Evolutionary conservation across 176 grass and related monocot genomes (phyloP), one percentile per base, ranked within the genome.

Genomic region (Eragrostis nindensis): DNA sequence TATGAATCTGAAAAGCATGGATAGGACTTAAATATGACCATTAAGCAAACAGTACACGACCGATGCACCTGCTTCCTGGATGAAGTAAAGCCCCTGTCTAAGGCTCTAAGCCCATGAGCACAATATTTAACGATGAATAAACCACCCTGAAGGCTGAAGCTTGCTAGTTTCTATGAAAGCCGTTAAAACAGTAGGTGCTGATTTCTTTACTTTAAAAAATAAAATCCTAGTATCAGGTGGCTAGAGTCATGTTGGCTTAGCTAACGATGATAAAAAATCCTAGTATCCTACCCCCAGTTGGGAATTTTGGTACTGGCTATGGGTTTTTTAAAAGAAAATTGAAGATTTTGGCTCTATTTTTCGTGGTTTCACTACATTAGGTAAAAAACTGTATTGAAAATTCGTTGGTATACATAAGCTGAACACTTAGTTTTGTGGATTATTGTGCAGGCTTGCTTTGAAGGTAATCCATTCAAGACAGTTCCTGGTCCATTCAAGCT

Each of bases 401-500:
- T 7, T 14, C 1, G 21, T 75, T 7, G 40, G 7, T 70, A 19
- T 36, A 19, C 17, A 74, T 74, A 88, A 60, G 41, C 1, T 84
- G 69, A 84, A 60, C 17, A 16, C 18, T 43, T 86, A 15, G 1
- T 0, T 57, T 64, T 80, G 2, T 45, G 50, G 10, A 73, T 73
- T 73, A 56, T 64, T 68, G 73, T 79, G 52, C 76, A 98, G 92
- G 92, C 96, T 75, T 91, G 84, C 76, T 99, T 99, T 85, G 92
- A 99, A 91, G 92, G 96, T 79, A 99, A 99, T 57, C 92, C 84
- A 47, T 99, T 99, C 73, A 93, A 95, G 80, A 98, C 88, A 76
- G 90, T 95, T 78, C 96, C 96, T 3, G 86, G 92, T 49, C 96
- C 96, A 57, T 93, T 93, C 82, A 95, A 91, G 86, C 84, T 98